Evolutionary conservation across 1,139 yeast genomes (phyloP).

Genomic region (Diutina catenulata): DNA sequence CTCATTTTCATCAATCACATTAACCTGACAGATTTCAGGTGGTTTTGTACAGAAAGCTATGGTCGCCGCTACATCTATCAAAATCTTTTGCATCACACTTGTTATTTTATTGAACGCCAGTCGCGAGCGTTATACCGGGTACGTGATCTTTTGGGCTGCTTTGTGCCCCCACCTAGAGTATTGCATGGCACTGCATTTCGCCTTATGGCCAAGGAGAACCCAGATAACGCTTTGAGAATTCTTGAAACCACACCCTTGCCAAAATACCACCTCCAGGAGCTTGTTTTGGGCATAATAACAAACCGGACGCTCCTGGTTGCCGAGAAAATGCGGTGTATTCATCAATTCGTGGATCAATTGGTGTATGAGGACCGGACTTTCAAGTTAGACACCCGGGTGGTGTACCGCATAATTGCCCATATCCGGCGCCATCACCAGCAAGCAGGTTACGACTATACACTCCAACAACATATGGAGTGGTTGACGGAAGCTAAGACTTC

Average conservation of each 20-base stretch:
- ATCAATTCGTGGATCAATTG: neutral
- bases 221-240: neutral
- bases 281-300: neutral
- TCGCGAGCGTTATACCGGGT: conserved; percentile 1
- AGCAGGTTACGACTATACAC: neutral
- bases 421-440: neutral
- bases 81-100: neutral
- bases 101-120: neutral
- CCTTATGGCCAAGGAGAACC: neutral
- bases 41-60: neutral
- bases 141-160: neutral
- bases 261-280: neutral
- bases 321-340: neutral
- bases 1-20: neutral
- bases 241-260: neutral
- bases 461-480: neutral
- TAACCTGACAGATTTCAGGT: neutral
- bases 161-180: neutral
- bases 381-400: neutral
- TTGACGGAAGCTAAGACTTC: neutral
- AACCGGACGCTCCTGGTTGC: neutral
- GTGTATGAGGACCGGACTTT: neutral
- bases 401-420: neutral
- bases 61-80: conserved; percentile 3
- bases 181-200: neutral